Conservation (phyloP, 176 grass and related monocot genomes). For the Poa annua region DNA sequence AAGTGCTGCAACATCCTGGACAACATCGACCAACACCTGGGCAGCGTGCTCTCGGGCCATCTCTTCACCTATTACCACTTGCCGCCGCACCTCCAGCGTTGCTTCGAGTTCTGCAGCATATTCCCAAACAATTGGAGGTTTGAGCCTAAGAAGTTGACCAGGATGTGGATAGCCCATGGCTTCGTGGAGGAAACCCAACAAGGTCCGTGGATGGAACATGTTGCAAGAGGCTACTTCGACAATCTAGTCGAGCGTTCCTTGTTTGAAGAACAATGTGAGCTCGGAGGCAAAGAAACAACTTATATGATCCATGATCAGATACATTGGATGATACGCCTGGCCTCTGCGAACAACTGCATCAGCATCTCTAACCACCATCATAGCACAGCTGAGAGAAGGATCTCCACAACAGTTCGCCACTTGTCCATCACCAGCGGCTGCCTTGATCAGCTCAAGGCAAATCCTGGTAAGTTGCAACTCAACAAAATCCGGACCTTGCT, state of each 20-base stretch:
- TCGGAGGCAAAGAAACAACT: background rate
- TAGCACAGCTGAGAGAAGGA: background rate
- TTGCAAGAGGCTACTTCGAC: background rate
- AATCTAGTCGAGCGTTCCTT: background rate
- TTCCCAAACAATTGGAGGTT: background rate
- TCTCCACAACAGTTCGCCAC: background rate
- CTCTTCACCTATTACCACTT: background rate
- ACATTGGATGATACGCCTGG: background rate
- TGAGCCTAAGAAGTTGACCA: background rate
- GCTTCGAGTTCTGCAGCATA: slow-evolving; percentile 27
- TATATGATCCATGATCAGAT: slow-evolving; percentile 1
- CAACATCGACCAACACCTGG: too few relatives aligned
- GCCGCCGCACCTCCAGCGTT: background rate
- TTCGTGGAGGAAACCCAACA: background rate
- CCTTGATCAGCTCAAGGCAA: background rate
- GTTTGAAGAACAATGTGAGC: background rate
- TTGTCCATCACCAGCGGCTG: background rate
- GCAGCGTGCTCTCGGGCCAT: background rate
- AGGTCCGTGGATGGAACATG: background rate
- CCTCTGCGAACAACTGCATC: background rate
- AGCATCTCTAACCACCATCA: background rate
- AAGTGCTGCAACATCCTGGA: background rate
- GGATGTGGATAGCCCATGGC: slow-evolving; percentile 19
- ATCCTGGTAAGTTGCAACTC: background rate
- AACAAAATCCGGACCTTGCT: background rate